Conservation (phyloP, 2,329 filamentous ascomycete species). For the Alternaria arborescens region DNA sequence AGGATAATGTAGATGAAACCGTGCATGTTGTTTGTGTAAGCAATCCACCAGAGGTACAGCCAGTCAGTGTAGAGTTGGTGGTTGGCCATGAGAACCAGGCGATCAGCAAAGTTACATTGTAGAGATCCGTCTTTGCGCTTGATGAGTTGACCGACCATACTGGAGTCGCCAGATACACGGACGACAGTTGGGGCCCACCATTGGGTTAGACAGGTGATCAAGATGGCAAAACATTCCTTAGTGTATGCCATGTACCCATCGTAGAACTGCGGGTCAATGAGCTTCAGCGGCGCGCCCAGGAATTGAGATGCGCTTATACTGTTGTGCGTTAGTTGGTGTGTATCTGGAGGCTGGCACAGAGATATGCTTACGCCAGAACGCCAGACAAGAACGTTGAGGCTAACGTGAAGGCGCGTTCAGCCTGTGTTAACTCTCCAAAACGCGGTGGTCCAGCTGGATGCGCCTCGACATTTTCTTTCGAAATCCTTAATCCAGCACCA, state of each 20-base stretch:
- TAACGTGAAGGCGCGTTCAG: conserved; percentile 60
- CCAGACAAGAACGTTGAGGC: conserved; percentile 61
- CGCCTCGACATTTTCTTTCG: conserved; percentile 52
- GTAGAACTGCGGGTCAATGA: conserved; percentile 78
- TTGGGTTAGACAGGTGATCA: conserved; percentile 81
- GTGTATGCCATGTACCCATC: conserved; percentile 88
- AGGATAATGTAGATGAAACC: conserved; percentile 90
- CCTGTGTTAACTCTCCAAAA: conserved; percentile 59
- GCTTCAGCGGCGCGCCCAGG: conserved; percentile 78
- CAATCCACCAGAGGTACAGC: conserved; percentile 93
- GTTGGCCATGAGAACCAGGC: conserved; percentile 85
- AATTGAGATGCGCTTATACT: conserved; percentile 73
- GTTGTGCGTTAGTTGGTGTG: conserved; percentile 24
- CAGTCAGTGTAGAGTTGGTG: conserved; percentile 91
- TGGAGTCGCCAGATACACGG: conserved; percentile 82
- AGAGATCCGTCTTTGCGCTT: conserved; percentile 75
- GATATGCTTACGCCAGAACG: conserved; percentile 53
- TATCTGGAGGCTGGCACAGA: neutral
- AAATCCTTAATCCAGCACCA: conserved; percentile 55
- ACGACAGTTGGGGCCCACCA: conserved; percentile 88
- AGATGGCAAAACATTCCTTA: conserved; percentile 82
- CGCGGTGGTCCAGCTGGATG: conserved; percentile 56
- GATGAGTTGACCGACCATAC: conserved; percentile 77
- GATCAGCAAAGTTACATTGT: conserved; percentile 80
- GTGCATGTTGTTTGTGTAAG: conserved; percentile 84